Evolutionary conservation across 768 basidiomycete genomes (phyloP), one percentile per base, ranked within the genome.

Genomic region (Fistulinella prunicolor): DNA sequence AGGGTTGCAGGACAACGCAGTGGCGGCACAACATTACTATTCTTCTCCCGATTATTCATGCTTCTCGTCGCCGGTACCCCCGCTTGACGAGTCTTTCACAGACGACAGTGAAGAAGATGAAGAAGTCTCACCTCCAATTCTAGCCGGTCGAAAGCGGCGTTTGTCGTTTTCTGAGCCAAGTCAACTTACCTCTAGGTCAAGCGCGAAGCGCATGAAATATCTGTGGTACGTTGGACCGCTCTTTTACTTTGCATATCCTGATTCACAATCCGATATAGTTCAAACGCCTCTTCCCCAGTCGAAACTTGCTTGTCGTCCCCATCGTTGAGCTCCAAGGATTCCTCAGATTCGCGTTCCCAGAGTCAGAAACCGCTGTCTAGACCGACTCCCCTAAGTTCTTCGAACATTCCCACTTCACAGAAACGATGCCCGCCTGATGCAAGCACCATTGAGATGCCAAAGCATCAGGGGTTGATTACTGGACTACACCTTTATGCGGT

Each of bases 341-440:
- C 9, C 0, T 30, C n/a, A 13, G 47, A 54, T 1, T 12, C n/a
- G 19, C 23, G 35, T 6, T 3, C 21, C 1, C n/a, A 20, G 9
- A 22, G 17, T 43, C 42, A 21, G 41, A 19, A 6, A 1, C 3
- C 36, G 3, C 16, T 4, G 0, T 30, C 32, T 29, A 6, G 21
- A 4, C 29, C 16, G 21, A 9, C 14, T 17, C 7, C 34, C 8
- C 53, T 46, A 16, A 29, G 2, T 30, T 17, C 26, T 9, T 9
- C 44, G 5, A 12, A 22, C 28, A 4, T 17, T 22, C 5, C 23
- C 14, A 38, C 46, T 16, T 49, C 51, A 1, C 51, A 41, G 32
- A 73, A 76, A 50, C 70, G 72, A 22, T 60, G 69, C 2, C 20
- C 71, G 2, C 75, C 77, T 0, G 66, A 72, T 22, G 44, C 55